Evolutionary conservation across 768 basidiomycete genomes (phyloP).

Genomic region (Suillus tomentosus): DNA sequence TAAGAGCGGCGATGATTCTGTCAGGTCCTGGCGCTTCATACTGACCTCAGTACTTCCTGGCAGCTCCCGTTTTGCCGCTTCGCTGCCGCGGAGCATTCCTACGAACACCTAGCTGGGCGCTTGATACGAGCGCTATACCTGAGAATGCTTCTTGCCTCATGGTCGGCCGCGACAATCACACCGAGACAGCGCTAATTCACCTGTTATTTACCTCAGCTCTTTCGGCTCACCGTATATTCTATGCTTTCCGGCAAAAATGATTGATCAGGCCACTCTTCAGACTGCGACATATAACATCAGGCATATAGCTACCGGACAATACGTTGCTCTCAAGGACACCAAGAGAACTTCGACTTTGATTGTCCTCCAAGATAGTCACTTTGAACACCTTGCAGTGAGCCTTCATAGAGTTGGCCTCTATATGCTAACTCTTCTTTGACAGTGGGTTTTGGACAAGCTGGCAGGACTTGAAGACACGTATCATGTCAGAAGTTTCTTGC

Average conservation of each 20-base stretch:
- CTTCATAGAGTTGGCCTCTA: background rate
- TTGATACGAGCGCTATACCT: background rate
- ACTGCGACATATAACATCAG: constrained; percentile 5
- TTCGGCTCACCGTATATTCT: background rate
- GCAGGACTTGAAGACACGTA: background rate
- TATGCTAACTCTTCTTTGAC: background rate
- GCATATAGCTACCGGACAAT: constrained; percentile 7
- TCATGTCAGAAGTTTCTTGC: constrained; percentile 4
- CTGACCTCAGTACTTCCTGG: background rate
- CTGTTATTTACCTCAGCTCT: background rate
- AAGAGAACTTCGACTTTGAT: constrained; percentile 3
- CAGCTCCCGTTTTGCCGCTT: background rate
- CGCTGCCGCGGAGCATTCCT: background rate
- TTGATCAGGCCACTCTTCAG: constrained; percentile 3
- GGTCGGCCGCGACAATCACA: background rate
- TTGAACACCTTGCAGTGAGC: constrained; percentile 7
- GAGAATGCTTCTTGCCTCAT: constrained; percentile 2
- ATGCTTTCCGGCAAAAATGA: background rate
- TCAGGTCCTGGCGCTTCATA: background rate
- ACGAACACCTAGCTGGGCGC: background rate
- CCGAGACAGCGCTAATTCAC: background rate
- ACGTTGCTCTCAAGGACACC: constrained; percentile 3
- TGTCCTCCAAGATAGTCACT: constrained; percentile 1
- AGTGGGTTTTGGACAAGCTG: constrained; percentile 9
- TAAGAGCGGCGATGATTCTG: background rate